These are phyloP conservation scores for Rhododendron mucronatum DNA, from an alignment of 148 eudicot genomes.

Conservation along the genomic window DNA sequence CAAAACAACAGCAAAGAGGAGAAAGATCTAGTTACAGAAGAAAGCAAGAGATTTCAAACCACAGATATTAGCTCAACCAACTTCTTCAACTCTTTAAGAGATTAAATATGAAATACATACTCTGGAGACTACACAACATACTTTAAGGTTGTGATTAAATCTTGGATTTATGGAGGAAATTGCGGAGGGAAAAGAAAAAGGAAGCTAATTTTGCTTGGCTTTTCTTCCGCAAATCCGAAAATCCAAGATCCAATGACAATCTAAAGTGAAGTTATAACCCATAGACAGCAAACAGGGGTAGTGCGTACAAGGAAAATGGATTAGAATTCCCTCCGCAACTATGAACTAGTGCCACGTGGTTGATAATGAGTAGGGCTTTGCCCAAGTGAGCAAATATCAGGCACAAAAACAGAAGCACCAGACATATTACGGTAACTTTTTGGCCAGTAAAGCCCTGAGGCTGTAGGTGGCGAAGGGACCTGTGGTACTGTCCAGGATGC, in stretches of 20 bases:
- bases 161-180: neutral
- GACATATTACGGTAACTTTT: slow-evolving; percentile 31
- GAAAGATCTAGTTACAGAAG: neutral
- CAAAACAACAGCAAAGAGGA: neutral
- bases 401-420: slow-evolving; percentile 53
- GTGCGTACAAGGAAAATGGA: neutral
- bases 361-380: slow-evolving; percentile 24
- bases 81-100: neutral
- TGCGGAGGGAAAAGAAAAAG: neutral
- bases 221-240: neutral
- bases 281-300: slow-evolving; percentile 5
- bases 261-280: neutral
- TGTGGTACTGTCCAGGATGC: slow-evolving; percentile 63
- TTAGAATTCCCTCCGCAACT: slow-evolving; percentile 38
- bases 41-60: neutral
- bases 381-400: slow-evolving; percentile 43
- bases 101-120: neutral
- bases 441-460: slow-evolving; percentile 79
- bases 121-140: neutral
- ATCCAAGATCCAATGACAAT: neutral
- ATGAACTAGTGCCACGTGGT: slow-evolving; percentile 19
- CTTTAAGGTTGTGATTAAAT: neutral
- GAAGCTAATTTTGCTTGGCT: neutral
- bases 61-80: slow-evolving; percentile 6
- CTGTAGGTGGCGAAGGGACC: slow-evolving; percentile 78